Conservation (phyloP, 441 rosid genomes). For the Adansonia madagascariensis region DNA sequence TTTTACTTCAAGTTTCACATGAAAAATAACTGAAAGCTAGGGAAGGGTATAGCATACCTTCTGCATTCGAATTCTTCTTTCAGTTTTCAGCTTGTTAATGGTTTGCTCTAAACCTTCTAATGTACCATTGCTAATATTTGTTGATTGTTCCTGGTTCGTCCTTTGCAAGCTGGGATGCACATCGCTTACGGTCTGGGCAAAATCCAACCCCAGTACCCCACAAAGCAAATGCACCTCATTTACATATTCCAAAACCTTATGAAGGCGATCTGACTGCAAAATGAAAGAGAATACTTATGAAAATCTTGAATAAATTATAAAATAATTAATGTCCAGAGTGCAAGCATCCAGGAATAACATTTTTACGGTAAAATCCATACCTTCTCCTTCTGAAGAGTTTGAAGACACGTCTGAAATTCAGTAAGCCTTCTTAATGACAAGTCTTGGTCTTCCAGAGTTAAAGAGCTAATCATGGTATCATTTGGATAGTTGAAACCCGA, state of each 20-base stretch:
- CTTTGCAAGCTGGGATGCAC: slow-evolving; percentile 94
- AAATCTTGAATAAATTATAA: slow-evolving; percentile 9
- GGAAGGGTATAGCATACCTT: slow-evolving; percentile 51
- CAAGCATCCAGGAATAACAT: slow-evolving; percentile 8
- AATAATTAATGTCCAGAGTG: not conserved
- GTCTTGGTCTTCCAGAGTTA: slow-evolving; percentile 73
- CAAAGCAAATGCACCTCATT: slow-evolving; percentile 89
- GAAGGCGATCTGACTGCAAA: slow-evolving; percentile 91
- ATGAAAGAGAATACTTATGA: slow-evolving; percentile 12
- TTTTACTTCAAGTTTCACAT: slow-evolving; percentile 21
- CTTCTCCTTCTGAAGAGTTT: slow-evolving; percentile 86
- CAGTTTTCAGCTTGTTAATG: slow-evolving; percentile 68
- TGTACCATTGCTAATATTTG: slow-evolving; percentile 82
- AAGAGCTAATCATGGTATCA: slow-evolving; percentile 44
- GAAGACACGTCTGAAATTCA: slow-evolving; percentile 84
- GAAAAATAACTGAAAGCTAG: not conserved
- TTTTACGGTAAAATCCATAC: slow-evolving; percentile 36
- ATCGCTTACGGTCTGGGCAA: slow-evolving; percentile 74
- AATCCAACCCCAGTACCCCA: slow-evolving; percentile 87
- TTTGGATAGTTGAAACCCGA: slow-evolving; percentile 58
- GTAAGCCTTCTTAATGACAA: slow-evolving; percentile 79
- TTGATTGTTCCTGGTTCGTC: slow-evolving; percentile 67
- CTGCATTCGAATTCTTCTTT: slow-evolving; percentile 69
- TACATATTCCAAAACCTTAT: slow-evolving; percentile 71
- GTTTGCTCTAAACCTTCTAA: slow-evolving; percentile 76